Base-by-base conservation (phyloP, 805 yeast species). In the Hanseniaspora pseudoguilliermondii region DNA sequence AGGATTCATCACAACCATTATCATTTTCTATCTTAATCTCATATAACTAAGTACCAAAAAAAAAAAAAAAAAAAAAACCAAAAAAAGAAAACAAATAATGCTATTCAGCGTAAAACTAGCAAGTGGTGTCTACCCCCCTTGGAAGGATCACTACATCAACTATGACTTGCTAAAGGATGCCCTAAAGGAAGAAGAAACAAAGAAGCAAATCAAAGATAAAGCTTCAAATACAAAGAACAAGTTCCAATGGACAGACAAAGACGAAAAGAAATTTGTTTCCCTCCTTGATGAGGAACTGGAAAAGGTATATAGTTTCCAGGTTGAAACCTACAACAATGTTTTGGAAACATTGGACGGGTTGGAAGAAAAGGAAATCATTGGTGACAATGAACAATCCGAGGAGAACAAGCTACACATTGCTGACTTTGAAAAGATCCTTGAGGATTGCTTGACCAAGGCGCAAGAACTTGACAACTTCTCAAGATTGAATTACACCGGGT, bases 401-500 rank as follows among this genome's bases (percentile, higher is more conserved):
- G 65, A 63, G 18, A 59, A 62, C 25, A 60, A 75, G 53, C 76
- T 85, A 59, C 83, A 87, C 59, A 77, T 85, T 58, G 75, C 73
- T 35, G 63, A 69, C 25, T 84, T 88, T 63, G 87, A 86, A 63
- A 69, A 70, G 36, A 78, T 80, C 55, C 74, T 93, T 61, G 98
- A 93, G 65, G 81, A 81, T 58, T 72, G 83, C 29, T 73, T 93
- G 58, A 76, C 81, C 11, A 76, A 80, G 62, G 86, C 97, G 11
- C 86, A 85, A 63, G 91, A 87, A 64, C 74, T 93, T 62, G 96
- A 90, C 67, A 86, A 81, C 66, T 93, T 93, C 71, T 84, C 95
- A 43, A 78, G 98, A 64, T 71, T 91, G 62, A 93, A 93, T 71
- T 93, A 84, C 73, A 91, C 98, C 15, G 98, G 97, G 1, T 91